A percentile compares a stretch with the other conserved stretches of the same genome.
phyloP scores from a whole-genome alignment of 768 basidiomycete species.

The Mrakia hoshinonis region DNA sequence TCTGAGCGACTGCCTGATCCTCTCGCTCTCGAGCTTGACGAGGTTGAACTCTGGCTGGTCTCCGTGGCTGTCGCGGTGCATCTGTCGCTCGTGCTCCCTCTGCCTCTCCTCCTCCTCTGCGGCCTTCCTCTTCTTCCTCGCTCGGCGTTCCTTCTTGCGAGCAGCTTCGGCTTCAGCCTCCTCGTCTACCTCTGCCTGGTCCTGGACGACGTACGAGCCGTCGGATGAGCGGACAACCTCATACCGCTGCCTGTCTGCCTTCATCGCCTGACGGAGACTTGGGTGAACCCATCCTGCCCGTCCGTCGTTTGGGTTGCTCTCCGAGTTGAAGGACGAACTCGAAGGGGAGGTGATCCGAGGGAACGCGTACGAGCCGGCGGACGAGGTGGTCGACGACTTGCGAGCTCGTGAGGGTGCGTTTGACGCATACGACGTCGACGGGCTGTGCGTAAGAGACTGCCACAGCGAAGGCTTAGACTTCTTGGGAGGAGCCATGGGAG shows the following conservation, averaged over 20 bases:
- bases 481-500: not conserved
- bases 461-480: constrained; percentile 26
- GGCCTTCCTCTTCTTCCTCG: not conserved
- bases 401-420: constrained; percentile 7
- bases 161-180: not conserved
- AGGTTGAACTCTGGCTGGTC: not conserved
- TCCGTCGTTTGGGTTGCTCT: not conserved
- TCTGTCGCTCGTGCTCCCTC: not conserved
- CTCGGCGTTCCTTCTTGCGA: not conserved
- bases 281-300: not conserved
- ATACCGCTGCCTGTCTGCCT: not conserved
- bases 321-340: not conserved
- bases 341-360: not conserved
- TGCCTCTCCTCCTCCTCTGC: not conserved
- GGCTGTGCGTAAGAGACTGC: constrained; percentile 13
- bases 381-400: not conserved
- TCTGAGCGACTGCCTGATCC: not conserved
- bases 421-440: constrained; percentile 22
- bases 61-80: not conserved
- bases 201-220: not conserved
- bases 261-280: not conserved
- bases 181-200: not conserved
- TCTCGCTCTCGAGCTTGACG: constrained; percentile 8
- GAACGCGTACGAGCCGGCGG: not conserved
- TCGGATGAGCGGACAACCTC: not conserved